phyloP scores from a whole-genome alignment of 306 rosid species.

The Malus fusca region DNA sequence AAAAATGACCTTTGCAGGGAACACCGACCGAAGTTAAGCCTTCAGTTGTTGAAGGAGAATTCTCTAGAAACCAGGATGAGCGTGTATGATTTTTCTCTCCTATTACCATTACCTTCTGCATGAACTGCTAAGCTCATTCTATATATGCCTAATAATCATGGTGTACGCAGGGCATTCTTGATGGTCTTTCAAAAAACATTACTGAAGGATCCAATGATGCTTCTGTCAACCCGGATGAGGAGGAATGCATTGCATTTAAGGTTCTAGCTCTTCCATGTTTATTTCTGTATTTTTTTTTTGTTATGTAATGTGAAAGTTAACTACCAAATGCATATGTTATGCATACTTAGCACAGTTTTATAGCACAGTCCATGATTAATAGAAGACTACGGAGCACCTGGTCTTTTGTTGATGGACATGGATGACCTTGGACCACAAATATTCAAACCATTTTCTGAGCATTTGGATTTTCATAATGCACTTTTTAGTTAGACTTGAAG shows the following conservation, averaged over 20 bases:
- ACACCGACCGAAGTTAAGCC: slow-evolving; percentile 72
- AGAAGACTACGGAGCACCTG: neutral
- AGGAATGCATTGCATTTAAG: slow-evolving; percentile 36
- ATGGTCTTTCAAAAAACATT: slow-evolving; percentile 39
- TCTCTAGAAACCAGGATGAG: slow-evolving; percentile 46
- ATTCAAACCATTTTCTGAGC: neutral
- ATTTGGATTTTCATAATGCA: neutral
- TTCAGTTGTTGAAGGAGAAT: slow-evolving; percentile 40
- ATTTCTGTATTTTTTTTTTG: neutral
- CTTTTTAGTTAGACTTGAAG: neutral
- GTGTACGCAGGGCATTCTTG: slow-evolving; percentile 50
- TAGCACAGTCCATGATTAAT: neutral
- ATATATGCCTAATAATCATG: slow-evolving; percentile 8
- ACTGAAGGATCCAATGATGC: slow-evolving; percentile 45
- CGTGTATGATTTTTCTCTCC: slow-evolving; percentile 33
- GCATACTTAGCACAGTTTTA: neutral
- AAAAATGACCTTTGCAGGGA: slow-evolving; percentile 49
- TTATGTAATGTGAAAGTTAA: neutral
- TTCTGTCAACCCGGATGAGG: slow-evolving; percentile 44
- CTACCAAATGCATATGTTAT: neutral
- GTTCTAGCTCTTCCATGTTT: neutral
- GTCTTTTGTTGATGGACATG: neutral
- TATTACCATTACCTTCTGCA: slow-evolving; percentile 12
- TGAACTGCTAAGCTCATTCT: slow-evolving; percentile 15
- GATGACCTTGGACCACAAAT: neutral